These are phyloP conservation scores for Peronospora destructor DNA, from an alignment of 352 stramenopile species.

Conservation along the genomic window DNA sequence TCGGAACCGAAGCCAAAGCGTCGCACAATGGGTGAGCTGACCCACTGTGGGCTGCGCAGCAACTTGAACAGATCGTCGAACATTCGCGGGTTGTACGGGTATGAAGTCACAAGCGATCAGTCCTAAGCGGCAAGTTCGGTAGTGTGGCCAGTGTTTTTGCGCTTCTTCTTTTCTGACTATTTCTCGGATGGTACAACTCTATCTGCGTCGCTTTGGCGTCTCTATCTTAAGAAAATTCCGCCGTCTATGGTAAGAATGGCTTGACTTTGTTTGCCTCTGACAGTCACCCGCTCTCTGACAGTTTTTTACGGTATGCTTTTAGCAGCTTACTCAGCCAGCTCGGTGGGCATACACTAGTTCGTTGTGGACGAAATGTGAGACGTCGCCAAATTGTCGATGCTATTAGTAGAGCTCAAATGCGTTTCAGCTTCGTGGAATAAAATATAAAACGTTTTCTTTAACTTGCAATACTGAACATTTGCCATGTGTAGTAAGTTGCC, in stretches of 20 bases:
- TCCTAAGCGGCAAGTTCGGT: slow-evolving; percentile 16
- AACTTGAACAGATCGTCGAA: slow-evolving; percentile 75
- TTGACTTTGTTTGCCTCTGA: slow-evolving; percentile 10
- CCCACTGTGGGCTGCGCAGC: slow-evolving; percentile 74
- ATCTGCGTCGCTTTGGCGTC: slow-evolving; percentile 16
- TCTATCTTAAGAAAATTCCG: slow-evolving; percentile 27
- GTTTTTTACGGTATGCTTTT: slow-evolving; percentile 1
- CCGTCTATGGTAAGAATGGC: slow-evolving; percentile 5
- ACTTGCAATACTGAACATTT: not conserved
- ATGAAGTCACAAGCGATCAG: not conserved
- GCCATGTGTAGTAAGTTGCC: slow-evolving; percentile 4
- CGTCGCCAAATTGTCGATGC: not conserved
- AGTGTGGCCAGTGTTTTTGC: slow-evolving; percentile 22
- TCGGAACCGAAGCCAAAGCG: slow-evolving; percentile 64
- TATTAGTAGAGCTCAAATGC: not conserved
- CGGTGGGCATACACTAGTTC: too few relatives aligned
- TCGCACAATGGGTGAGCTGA: slow-evolving; percentile 63
- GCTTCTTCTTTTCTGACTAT: slow-evolving; percentile 9
- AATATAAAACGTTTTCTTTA: not conserved
- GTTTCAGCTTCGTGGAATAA: not conserved
- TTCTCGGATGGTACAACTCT: slow-evolving; percentile 3
- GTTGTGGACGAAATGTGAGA: not conserved
- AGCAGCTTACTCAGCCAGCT: slow-evolving; percentile 2
- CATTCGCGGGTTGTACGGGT: slow-evolving; percentile 24
- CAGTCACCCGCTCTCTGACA: slow-evolving; percentile 11